phyloP scores from a whole-genome alignment of 2,329 filamentous ascomycete genomes.

The Sporothrix humicola region DNA sequence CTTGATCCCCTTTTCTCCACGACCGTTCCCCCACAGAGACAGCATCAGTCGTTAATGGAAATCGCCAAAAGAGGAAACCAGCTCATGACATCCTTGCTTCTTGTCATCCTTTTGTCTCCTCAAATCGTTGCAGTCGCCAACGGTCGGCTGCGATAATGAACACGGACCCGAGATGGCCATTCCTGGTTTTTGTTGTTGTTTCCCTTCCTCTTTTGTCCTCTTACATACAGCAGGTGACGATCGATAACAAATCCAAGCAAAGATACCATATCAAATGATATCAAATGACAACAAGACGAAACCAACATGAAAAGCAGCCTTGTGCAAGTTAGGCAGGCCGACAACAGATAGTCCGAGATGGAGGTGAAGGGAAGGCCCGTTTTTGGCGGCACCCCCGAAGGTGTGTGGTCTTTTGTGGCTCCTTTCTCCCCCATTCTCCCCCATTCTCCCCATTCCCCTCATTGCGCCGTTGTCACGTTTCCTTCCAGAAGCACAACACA shows the following conservation, averaged over 20 bases:
- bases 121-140: not conserved
- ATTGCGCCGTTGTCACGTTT: constrained; percentile 6
- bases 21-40: not conserved
- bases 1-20: not conserved
- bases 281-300: not conserved
- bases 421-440: not conserved
- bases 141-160: not conserved
- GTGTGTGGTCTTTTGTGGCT: not conserved
- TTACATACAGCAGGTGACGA: not conserved
- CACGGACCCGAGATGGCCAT: not conserved
- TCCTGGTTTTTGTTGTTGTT: too few relatives aligned
- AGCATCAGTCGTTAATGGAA: not conserved
- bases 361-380: constrained; percentile 6
- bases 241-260: too few relatives aligned
- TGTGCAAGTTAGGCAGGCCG: constrained; percentile 1
- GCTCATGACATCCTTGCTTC: constrained; percentile 15
- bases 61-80: constrained; percentile 2
- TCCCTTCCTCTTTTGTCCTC: not conserved
- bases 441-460: not conserved
- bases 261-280: too few relatives aligned
- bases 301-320: not conserved
- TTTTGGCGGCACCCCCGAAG: constrained; percentile 19
- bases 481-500: not conserved
- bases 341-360: not conserved
- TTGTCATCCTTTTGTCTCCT: not conserved